phyloP scores from a whole-genome alignment of 257 asterid genomes.

The Anisodus tanguticus region DNA sequence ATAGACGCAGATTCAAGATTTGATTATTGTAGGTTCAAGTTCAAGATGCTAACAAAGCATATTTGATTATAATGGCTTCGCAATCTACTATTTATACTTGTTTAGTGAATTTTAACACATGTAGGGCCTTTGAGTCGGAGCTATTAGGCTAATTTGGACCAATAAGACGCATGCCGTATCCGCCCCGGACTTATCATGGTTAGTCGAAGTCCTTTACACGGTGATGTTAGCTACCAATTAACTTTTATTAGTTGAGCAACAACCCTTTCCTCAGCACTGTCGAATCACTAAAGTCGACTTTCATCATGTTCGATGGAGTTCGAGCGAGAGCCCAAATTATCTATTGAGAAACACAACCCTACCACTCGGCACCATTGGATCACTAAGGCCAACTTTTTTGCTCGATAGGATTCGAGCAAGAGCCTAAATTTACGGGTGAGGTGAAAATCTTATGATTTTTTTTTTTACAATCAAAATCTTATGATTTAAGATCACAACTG shows the following conservation, averaged over 20 bases:
- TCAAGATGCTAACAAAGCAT: background rate
- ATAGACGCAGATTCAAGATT: background rate
- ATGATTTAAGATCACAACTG: background rate
- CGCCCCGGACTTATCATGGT: background rate
- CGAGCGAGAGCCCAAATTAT: background rate
- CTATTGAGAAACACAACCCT: background rate
- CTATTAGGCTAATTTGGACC: no score
- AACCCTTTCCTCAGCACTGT: background rate
- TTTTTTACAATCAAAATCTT: no score
- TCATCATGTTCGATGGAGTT: fast-evolving
- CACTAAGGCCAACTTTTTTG: background rate
- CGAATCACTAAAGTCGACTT: background rate
- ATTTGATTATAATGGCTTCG: background rate
- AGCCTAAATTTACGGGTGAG: background rate
- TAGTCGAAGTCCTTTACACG: background rate
- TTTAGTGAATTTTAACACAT: background rate
- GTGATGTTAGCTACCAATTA: background rate
- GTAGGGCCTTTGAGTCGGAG: background rate
- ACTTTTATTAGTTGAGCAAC: background rate
- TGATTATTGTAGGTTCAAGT: background rate
- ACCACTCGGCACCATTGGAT: background rate
- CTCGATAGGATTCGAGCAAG: background rate
- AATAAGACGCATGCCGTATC: background rate
- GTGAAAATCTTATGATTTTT: no score
- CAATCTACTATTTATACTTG: background rate